phyloP scores from a whole-genome alignment of 2,329 filamentous ascomycete species.

The Cordyceps cateniannulata region DNA sequence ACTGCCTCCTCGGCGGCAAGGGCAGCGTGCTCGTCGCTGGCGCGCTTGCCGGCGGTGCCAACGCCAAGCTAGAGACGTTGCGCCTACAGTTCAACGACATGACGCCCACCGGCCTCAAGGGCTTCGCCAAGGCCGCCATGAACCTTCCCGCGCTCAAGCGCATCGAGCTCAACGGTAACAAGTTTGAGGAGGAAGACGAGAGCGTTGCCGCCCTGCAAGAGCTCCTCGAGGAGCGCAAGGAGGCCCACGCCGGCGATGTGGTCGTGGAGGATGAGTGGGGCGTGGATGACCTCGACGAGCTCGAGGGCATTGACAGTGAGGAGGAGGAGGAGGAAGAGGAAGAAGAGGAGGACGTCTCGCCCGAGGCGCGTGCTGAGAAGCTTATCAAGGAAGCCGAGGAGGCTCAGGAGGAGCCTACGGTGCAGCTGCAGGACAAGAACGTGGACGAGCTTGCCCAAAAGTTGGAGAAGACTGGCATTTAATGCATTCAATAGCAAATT shows the following conservation, averaged over 20 bases:
- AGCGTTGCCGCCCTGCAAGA: constrained; percentile 62
- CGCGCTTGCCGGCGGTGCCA: constrained; percentile 68
- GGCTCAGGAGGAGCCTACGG: constrained; percentile 67
- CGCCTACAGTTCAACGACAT: constrained; percentile 94
- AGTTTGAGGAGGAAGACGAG: constrained; percentile 79
- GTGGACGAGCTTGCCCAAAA: constrained; percentile 75
- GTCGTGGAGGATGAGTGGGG: constrained; percentile 78
- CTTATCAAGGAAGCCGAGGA: constrained; percentile 62
- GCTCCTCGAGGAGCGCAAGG: constrained; percentile 71
- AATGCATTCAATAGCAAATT: constrained; percentile 14
- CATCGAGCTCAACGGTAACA: constrained; percentile 94
- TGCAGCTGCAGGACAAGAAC: constrained; percentile 63
- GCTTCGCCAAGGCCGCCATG: constrained; percentile 62
- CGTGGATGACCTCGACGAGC: constrained; percentile 77
- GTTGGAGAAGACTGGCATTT: constrained; percentile 64
- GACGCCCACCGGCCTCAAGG: constrained; percentile 65
- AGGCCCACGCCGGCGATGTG: constrained; percentile 58
- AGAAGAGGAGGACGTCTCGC: constrained; percentile 58
- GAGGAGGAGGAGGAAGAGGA: constrained; percentile 62
- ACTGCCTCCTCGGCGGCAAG: constrained; percentile 75
- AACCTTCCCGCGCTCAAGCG: constrained; percentile 71
- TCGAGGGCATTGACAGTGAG: constrained; percentile 69
- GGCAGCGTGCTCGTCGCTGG: constrained; percentile 68
- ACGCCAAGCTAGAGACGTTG: constrained; percentile 72
- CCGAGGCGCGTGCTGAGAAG: constrained; percentile 62